Conservation (phyloP, 2,329 filamentous ascomycete genomes). For the Periglandula ipomoeae region DNA sequence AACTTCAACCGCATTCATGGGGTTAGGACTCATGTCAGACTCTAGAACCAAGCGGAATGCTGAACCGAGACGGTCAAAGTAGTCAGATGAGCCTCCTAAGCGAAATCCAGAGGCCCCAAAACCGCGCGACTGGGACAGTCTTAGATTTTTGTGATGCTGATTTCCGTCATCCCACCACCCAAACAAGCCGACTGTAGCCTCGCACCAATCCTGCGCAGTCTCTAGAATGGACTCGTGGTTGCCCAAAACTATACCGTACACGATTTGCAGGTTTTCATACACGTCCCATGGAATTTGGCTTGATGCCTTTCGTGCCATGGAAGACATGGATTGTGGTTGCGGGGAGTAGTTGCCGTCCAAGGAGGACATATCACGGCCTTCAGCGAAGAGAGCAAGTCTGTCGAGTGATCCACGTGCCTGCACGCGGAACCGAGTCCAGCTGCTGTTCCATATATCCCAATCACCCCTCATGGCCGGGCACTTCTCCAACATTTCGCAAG, state of each 20-base stretch:
- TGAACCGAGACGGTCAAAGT: slow-evolving; percentile 62
- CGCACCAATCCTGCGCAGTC: slow-evolving; percentile 81
- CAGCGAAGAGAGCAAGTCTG: slow-evolving; percentile 68
- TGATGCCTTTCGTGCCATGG: slow-evolving; percentile 66
- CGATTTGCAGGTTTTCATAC: slow-evolving; percentile 70
- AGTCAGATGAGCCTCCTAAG: slow-evolving; percentile 52
- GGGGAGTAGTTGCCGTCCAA: slow-evolving; percentile 25
- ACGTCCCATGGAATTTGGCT: slow-evolving; percentile 84
- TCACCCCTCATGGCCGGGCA: slow-evolving; percentile 63
- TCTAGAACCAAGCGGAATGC: slow-evolving; percentile 61
- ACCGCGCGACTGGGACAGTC: slow-evolving; percentile 30
- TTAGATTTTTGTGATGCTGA: slow-evolving; percentile 30
- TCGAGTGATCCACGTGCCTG: slow-evolving; percentile 60
- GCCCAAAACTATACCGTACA: slow-evolving; percentile 77
- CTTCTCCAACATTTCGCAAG: slow-evolving; percentile 58
- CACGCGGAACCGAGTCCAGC: slow-evolving; percentile 79
- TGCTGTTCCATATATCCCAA: slow-evolving; percentile 74
- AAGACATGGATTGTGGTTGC: slow-evolving; percentile 46
- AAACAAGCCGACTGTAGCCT: slow-evolving; percentile 73
- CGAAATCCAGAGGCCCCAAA: slow-evolving; percentile 27
- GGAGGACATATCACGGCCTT: slow-evolving; percentile 52
- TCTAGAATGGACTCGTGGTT: slow-evolving; percentile 66
- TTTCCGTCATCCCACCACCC: slow-evolving; percentile 90
- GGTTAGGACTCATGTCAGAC: slow-evolving; percentile 69
- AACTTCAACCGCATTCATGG: slow-evolving; percentile 67